These are phyloP conservation scores for Penicillium coffeae DNA, from an alignment of 495 filamentous ascomycete species.

Conservation along the genomic window DNA sequence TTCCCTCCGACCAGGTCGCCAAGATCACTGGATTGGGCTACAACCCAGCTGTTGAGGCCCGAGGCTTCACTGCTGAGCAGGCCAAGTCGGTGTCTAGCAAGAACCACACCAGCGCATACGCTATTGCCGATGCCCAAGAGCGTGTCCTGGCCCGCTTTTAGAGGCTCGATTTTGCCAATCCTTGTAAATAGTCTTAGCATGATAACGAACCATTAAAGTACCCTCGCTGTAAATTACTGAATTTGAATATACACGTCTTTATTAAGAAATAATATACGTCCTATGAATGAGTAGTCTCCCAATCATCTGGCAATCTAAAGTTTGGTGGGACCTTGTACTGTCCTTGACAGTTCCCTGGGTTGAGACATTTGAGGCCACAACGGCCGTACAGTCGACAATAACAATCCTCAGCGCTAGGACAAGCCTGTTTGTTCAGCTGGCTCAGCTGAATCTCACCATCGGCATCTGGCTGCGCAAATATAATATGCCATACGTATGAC, in stretches of 20 bases:
- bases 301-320: conserved; percentile 35
- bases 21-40: conserved; percentile 71
- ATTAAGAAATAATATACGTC: neutral
- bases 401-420: conserved; percentile 37
- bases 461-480: conserved; percentile 30
- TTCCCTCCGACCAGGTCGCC: conserved; percentile 57
- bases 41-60: conserved; percentile 88
- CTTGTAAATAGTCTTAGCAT: conserved; percentile 21
- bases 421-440: conserved; percentile 33
- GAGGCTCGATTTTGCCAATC: neutral
- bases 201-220: conserved; percentile 7
- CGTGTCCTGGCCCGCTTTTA: conserved; percentile 65
- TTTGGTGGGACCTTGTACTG: conserved; percentile 35
- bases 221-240: neutral
- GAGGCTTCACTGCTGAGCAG: conserved; percentile 76
- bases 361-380: conserved; percentile 30
- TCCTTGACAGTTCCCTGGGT: conserved; percentile 28
- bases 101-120: conserved; percentile 64
- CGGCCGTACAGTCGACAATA: conserved; percentile 45
- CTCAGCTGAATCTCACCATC: conserved; percentile 39
- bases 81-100: conserved; percentile 67
- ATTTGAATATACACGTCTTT: neutral
- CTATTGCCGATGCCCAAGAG: conserved; percentile 66
- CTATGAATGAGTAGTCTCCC: conserved; percentile 28
- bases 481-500: conserved; percentile 43